A percentile compares a stretch with the other conserved stretches of the same genome.
These are phyloP conservation scores for Aspergillus pseudoviridinutans DNA, from an alignment of 2,329 filamentous ascomycete genomes.

Conservation along the genomic window DNA sequence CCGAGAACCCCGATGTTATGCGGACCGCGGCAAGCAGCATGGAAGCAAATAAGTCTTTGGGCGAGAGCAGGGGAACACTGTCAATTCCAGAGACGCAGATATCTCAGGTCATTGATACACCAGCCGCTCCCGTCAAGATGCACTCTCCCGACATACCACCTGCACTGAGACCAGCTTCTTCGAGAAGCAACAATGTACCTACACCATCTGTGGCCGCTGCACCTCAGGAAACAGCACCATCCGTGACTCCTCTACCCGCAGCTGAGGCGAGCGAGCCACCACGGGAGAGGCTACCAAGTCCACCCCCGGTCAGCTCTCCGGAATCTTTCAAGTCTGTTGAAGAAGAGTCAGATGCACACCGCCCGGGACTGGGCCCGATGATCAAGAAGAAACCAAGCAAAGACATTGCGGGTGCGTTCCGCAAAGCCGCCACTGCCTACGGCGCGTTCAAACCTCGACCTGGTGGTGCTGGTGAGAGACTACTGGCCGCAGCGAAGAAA, in stretches of 20 bases:
- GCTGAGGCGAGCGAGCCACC: slow-evolving; percentile 6
- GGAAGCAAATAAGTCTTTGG: slow-evolving; percentile 26
- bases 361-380: slow-evolving; percentile 87
- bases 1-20: slow-evolving; percentile 16
- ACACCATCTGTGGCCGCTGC: slow-evolving; percentile 2
- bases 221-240: slow-evolving; percentile 4
- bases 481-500: slow-evolving; percentile 55
- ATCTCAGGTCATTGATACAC: slow-evolving; percentile 28
- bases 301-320: slow-evolving; percentile 11
- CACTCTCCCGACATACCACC: slow-evolving; percentile 18
- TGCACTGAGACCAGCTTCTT: slow-evolving; percentile 19
- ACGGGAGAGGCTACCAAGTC: slow-evolving; percentile 6
- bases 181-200: slow-evolving; percentile 6
- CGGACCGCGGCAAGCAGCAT: slow-evolving; percentile 23
- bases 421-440: slow-evolving; percentile 70
- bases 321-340: slow-evolving; percentile 22
- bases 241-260: slow-evolving; percentile 3
- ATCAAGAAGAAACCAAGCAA: slow-evolving; percentile 73
- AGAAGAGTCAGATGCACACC: slow-evolving; percentile 51
- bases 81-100: slow-evolving; percentile 33
- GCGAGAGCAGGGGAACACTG: slow-evolving; percentile 27
- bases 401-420: slow-evolving; percentile 70
- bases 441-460: slow-evolving; percentile 81
- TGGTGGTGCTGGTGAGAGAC: slow-evolving; percentile 78
- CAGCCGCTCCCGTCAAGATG: slow-evolving; percentile 12